Evolutionary conservation across 1,284 basidiomycete genomes (phyloP).

Genomic region (Amylostereum areolatum): DNA sequence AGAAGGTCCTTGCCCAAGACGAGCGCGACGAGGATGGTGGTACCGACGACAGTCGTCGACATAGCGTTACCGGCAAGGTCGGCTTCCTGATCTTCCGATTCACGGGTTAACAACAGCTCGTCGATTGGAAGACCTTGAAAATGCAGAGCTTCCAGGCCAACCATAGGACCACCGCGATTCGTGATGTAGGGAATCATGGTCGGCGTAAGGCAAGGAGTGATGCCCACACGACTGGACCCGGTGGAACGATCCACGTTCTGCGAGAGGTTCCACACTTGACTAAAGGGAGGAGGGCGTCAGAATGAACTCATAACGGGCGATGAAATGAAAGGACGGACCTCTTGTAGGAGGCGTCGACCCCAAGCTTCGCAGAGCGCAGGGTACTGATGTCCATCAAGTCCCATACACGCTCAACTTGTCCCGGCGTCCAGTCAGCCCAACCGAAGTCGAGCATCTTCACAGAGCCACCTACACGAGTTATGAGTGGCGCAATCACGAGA

Average conservation of each 20-base stretch:
- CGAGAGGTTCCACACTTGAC: slow-evolving; percentile 93
- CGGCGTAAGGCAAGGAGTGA: slow-evolving; percentile 89
- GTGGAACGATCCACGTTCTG: slow-evolving; percentile 93
- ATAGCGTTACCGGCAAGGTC: slow-evolving; percentile 96
- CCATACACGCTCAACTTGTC: slow-evolving; percentile 91
- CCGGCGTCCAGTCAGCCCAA: slow-evolving; percentile 90
- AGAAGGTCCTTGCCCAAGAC: slow-evolving; percentile 61
- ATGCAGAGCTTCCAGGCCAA: slow-evolving; percentile 87
- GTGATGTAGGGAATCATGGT: slow-evolving; percentile 97
- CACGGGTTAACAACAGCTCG: slow-evolving; percentile 86
- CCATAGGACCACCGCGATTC: slow-evolving; percentile 94
- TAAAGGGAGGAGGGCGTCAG: slow-evolving; percentile 21
- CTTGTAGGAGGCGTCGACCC: slow-evolving; percentile 81
- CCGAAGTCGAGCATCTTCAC: slow-evolving; percentile 88
- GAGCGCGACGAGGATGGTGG: slow-evolving; percentile 83
- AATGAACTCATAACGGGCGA: neutral
- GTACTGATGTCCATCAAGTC: slow-evolving; percentile 91
- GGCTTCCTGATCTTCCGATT: slow-evolving; percentile 90
- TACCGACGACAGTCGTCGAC: slow-evolving; percentile 93
- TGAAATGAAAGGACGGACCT: slow-evolving; percentile 46
- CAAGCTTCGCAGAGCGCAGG: slow-evolving; percentile 75
- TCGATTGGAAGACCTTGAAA: slow-evolving; percentile 93
- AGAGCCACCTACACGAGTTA: slow-evolving; percentile 54
- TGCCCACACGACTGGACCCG: slow-evolving; percentile 74
- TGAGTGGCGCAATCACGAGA: neutral